Base-by-base conservation (phyloP, 2,329 filamentous ascomycete species). In the Elsinoe fawcettii region DNA sequence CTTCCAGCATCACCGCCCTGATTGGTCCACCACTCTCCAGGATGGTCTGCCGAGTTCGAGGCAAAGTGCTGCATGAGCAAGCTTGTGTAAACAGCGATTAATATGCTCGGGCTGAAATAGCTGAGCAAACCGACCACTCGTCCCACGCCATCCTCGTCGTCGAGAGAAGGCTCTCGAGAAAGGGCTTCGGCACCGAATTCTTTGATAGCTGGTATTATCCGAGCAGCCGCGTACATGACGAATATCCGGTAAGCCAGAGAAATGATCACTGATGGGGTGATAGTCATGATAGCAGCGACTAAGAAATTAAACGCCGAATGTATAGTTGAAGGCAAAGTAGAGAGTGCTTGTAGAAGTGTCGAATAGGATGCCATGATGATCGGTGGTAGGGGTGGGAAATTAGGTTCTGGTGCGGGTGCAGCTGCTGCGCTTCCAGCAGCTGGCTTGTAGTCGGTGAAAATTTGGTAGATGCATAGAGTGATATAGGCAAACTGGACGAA, bases 311-410 rank as follows among this genome's bases (percentile, higher is more conserved):
- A 86, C 0, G 85, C 87, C 0, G 89, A 91, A 70, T 88, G 87
- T 3, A 95, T 84, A 25, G 88, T 90, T 2, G 82, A 86, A 2
- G 90, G 92, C n/a, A 96, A 77, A 3, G 85, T 86, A 57, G 88
- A 87, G 36, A 97, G 77, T 47, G 91, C 82, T 64, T 95, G 88
- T 47, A 96, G 77, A 43, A 97, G 76, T 0, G 92, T 96, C 23
- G 90, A 92, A 73, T 96, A 97, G 5, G 91, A 96, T 4, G 92
- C 93, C 92, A 97, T 97, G 71, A 99, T 92, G 62, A 97, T 90
- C 0, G 93, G 93, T 12, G 93, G 93, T 43, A 99, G 79, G n/a
- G 93, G 93, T 37, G 93, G 93, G 60, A 97, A 93, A 23, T 95
- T 91, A n/a, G 88, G 84, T 60, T 95, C 87, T 12, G 81, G 68